Conservation (phyloP, 129 eudicot species). For the Pulicaria dysenterica region DNA sequence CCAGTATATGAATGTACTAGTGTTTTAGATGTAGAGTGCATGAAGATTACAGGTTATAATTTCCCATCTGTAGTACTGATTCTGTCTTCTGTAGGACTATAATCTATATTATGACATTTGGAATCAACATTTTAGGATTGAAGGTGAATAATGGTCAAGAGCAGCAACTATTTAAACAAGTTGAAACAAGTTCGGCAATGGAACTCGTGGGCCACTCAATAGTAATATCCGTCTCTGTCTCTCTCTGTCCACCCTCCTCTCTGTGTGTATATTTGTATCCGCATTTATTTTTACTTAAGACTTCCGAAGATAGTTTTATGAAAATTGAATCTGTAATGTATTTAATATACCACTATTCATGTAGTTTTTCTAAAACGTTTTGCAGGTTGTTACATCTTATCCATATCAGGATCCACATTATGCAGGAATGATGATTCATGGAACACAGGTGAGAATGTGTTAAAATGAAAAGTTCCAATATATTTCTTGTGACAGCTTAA, state of each 20-base stretch:
- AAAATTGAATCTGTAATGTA: neutral
- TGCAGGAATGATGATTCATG: constrained; percentile 60
- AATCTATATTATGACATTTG: neutral
- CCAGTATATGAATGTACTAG: too few relatives aligned
- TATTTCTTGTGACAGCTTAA: neutral
- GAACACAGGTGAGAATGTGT: constrained; percentile 50
- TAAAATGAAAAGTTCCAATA: neutral
- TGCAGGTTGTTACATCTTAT: constrained; percentile 63
- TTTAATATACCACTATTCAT: neutral
- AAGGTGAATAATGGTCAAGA: constrained; percentile 42
- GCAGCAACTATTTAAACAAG: constrained; percentile 45
- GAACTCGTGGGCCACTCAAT: constrained; percentile 63
- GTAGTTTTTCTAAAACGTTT: neutral
- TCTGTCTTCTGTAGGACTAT: too few relatives aligned
- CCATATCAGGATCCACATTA: constrained; percentile 62
- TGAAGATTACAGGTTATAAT: too few relatives aligned
- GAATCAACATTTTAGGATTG: constrained; percentile 42
- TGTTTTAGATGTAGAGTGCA: too few relatives aligned
- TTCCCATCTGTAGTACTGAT: too few relatives aligned
- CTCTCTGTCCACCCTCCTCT: neutral
- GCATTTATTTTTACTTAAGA: neutral
- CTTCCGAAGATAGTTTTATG: constrained; percentile 16
- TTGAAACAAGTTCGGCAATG: constrained; percentile 51
- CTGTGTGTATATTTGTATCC: neutral
- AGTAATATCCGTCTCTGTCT: constrained; percentile 35